Percentiles rank a stretch among this genome's conserved stretches.
These are phyloP conservation scores for Ceratocystis lukuohia DNA, from an alignment of 2,329 filamentous ascomycete species.

Conservation along the genomic window DNA sequence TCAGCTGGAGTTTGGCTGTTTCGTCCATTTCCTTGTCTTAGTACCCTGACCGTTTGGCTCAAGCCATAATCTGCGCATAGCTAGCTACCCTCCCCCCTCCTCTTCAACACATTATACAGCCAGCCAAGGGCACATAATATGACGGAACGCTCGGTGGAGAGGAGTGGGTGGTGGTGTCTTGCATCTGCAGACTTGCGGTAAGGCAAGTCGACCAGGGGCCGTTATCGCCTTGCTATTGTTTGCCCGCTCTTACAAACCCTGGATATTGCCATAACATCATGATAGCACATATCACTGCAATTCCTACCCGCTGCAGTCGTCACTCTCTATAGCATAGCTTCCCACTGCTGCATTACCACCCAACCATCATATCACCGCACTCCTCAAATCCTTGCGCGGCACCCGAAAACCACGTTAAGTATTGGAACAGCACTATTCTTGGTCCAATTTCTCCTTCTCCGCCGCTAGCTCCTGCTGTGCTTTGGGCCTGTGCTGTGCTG, in stretches of 20 bases:
- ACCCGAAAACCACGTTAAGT: background rate
- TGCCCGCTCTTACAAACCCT: background rate
- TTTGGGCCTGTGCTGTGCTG: slow-evolving; percentile 2
- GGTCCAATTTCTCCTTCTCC: background rate
- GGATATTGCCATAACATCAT: too few relatives aligned
- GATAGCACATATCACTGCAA: too few relatives aligned
- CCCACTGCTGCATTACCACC: background rate
- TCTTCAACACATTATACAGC: background rate
- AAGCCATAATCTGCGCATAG: background rate
- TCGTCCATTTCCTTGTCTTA: background rate
- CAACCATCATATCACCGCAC: background rate
- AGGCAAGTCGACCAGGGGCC: background rate
- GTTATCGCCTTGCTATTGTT: background rate
- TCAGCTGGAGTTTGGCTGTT: background rate
- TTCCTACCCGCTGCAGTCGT: too few relatives aligned
- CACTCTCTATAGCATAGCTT: background rate
- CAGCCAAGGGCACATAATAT: background rate
- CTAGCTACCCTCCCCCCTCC: background rate
- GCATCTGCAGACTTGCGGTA: background rate
- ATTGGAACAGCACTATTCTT: background rate
- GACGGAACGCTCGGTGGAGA: background rate
- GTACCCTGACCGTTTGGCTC: background rate
- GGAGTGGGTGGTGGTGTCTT: background rate
- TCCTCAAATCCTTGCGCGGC: background rate
- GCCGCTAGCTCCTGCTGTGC: background rate